A percentile compares a stretch with the other conserved stretches of the same genome.
Conservation (phyloP, 1,139 yeast genomes). For the Meyerozyma smithsonii region DNA sequence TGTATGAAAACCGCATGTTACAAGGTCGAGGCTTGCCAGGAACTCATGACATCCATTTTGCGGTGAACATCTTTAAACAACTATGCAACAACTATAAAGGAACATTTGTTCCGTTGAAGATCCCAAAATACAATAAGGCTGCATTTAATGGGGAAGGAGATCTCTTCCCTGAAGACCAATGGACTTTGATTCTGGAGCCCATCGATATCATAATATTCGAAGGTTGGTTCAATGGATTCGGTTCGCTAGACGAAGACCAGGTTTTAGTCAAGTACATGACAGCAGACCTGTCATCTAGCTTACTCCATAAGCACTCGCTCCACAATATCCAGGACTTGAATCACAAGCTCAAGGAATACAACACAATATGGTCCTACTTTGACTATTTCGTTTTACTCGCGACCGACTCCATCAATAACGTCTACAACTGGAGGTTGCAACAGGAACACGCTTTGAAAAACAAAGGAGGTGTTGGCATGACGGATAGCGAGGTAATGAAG, state of each 20-base stretch:
- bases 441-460: slow-evolving; percentile 71
- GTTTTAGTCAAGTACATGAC: slow-evolving; percentile 20
- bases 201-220: slow-evolving; percentile 73
- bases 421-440: slow-evolving; percentile 75
- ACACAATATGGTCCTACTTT: slow-evolving; percentile 52
- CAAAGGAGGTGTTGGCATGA: slow-evolving; percentile 68
- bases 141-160: slow-evolving; percentile 76
- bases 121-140: slow-evolving; percentile 82
- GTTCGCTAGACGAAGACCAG: slow-evolving; percentile 29
- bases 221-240: slow-evolving; percentile 92
- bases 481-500: slow-evolving; percentile 55
- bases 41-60: slow-evolving; percentile 69
- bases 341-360: slow-evolving; percentile 43
- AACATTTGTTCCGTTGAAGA: slow-evolving; percentile 21
- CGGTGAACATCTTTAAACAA: slow-evolving; percentile 19
- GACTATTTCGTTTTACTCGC: slow-evolving; percentile 60
- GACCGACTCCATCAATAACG: slow-evolving; percentile 56
- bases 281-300: slow-evolving; percentile 14
- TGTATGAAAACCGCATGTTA: slow-evolving; percentile 47
- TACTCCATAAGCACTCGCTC: slow-evolving; percentile 20
- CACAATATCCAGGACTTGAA: slow-evolving; percentile 44
- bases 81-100: slow-evolving; percentile 12
- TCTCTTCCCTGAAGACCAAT: slow-evolving; percentile 36
- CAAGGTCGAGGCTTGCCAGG: slow-evolving; percentile 92
- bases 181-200: slow-evolving; percentile 34